phyloP scores from a whole-genome alignment of 2,329 filamentous ascomycete species.

The Apiospora pterosperma region DNA sequence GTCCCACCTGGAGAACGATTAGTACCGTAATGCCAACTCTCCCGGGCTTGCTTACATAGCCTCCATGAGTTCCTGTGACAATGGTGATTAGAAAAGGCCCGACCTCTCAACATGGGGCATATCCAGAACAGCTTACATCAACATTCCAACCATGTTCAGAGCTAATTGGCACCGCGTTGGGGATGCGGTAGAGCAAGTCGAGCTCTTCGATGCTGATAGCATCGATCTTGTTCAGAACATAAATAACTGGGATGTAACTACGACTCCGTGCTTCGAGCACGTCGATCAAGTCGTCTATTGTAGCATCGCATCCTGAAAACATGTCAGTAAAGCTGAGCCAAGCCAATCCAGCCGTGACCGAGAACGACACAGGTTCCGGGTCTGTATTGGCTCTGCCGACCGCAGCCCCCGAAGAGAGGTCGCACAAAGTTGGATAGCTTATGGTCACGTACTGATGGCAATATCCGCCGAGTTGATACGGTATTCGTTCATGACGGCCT shows the following conservation, averaged over 20 bases:
- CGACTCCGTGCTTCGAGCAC: slow-evolving; percentile 90
- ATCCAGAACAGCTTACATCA: slow-evolving; percentile 45
- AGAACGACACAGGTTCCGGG: too few relatives aligned
- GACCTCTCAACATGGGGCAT: background rate
- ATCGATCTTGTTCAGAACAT: slow-evolving; percentile 99
- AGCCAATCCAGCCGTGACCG: background rate
- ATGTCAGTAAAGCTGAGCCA: background rate
- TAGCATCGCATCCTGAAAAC: slow-evolving; percentile 70
- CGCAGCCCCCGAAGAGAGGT: too few relatives aligned
- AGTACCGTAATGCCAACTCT: background rate
- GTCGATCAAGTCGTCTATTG: slow-evolving; percentile 95
- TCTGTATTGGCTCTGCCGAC: too few relatives aligned
- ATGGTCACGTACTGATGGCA: slow-evolving; percentile 62
- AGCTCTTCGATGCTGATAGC: slow-evolving; percentile 97
- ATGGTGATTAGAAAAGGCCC: background rate
- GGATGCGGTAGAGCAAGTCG: slow-evolving; percentile 92
- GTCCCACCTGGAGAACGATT: slow-evolving; percentile 63
- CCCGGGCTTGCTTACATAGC: slow-evolving; percentile 61
- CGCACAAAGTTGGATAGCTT: background rate
- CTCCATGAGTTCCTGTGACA: slow-evolving; percentile 72
- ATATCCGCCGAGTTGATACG: slow-evolving; percentile 96
- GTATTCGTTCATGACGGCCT: slow-evolving; percentile 96
- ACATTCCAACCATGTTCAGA: slow-evolving; percentile 98
- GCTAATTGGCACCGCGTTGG: slow-evolving; percentile 94
- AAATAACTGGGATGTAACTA: slow-evolving; percentile 98